phyloP scores from a whole-genome alignment of 768 basidiomycete species.

The Sporobolomyces pararoseus region DNA sequence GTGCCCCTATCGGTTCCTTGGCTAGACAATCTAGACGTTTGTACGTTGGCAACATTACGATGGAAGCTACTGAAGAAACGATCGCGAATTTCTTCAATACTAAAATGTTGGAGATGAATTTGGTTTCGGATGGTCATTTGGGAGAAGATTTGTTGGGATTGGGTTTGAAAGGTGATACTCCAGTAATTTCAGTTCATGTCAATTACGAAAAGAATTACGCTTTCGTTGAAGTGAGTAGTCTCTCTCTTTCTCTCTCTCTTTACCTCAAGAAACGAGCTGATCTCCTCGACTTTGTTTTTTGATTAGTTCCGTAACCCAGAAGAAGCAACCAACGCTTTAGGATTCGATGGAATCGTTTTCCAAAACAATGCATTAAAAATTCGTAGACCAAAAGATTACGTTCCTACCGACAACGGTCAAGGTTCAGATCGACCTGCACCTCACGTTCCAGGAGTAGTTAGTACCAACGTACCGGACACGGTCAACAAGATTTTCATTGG shows the following conservation, averaged over 20 bases:
- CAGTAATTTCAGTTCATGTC: conserved; percentile 88
- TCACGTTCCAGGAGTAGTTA: conserved; percentile 91
- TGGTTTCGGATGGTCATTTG: conserved; percentile 50
- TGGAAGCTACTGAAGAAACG: conserved; percentile 88
- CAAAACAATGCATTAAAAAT: conserved; percentile 94
- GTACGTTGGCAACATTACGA: conserved; percentile 94
- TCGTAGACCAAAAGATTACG: conserved; percentile 94
- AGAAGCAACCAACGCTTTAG: conserved; percentile 93
- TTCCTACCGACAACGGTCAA: conserved; percentile 58
- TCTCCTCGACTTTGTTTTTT: neutral
- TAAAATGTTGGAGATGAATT: conserved; percentile 88
- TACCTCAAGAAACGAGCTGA: neutral
- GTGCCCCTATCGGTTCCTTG: conserved; percentile 39
- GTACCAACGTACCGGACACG: conserved; percentile 92
- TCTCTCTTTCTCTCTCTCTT: neutral
- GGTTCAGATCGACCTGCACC: conserved; percentile 57
- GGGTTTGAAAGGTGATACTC: conserved; percentile 68
- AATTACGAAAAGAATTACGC: conserved; percentile 99
- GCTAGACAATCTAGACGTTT: conserved; percentile 86
- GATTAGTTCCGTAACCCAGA: conserved; percentile 95
- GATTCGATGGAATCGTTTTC: conserved; percentile 95
- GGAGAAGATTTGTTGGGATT: conserved; percentile 46
- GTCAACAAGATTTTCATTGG: conserved; percentile 98
- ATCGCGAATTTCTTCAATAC: conserved; percentile 89
- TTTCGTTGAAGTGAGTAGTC: conserved; percentile 77